These are phyloP conservation scores for Penicillium sumatraense DNA, from an alignment of 2,329 filamentous ascomycete genomes.

Conservation along the genomic window DNA sequence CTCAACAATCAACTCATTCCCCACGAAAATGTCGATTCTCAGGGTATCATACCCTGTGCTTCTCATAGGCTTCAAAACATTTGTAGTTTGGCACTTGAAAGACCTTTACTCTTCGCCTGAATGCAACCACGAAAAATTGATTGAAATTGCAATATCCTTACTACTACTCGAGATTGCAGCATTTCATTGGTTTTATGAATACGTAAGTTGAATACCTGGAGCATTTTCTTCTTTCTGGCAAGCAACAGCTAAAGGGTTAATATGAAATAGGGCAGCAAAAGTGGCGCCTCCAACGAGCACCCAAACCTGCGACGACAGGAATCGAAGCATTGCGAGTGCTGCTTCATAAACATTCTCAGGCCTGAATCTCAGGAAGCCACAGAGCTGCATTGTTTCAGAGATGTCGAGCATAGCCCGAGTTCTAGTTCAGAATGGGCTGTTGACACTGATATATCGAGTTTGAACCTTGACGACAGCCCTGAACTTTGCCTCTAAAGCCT, in stretches of 20 bases:
- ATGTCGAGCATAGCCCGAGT: background rate
- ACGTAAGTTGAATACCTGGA: background rate
- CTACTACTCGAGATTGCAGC: background rate
- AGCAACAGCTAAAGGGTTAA: no score
- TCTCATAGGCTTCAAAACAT: no score
- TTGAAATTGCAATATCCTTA: background rate
- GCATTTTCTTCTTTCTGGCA: no score
- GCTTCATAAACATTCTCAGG: background rate
- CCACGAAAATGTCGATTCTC: no score
- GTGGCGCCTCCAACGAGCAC: no score
- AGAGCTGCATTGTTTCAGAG: background rate
- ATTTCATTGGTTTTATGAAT: no score
- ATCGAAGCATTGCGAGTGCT: background rate
- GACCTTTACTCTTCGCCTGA: no score
- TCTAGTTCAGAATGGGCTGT: background rate
- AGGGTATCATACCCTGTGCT: no score
- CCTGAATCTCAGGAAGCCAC: background rate
- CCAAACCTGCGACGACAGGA: background rate
- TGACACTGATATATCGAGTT: background rate
- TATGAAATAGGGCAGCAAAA: no score
- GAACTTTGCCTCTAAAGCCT: no score
- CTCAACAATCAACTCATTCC: no score
- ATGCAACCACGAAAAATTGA: background rate
- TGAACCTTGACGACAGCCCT: background rate
- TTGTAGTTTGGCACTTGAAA: no score